These are phyloP conservation scores for Cadophora sp. DNA, from an alignment of 2,329 filamentous ascomycete species.

Conservation along the genomic window DNA sequence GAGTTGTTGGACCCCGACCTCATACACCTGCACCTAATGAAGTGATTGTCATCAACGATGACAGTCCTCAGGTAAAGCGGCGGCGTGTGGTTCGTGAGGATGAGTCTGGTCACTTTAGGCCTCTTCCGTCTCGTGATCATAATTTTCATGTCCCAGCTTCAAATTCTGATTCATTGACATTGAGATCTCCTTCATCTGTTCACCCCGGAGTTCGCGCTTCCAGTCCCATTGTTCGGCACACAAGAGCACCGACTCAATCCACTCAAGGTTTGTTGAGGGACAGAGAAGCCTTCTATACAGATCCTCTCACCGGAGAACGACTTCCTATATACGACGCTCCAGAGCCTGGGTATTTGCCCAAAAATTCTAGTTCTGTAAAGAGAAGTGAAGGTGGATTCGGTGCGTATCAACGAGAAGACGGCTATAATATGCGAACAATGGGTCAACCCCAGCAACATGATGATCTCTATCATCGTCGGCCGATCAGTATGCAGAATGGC, in stretches of 20 bases:
- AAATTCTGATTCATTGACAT: conserved; percentile 37
- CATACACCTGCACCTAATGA: conserved; percentile 37
- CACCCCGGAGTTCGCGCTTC: conserved; percentile 23
- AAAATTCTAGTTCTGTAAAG: conserved; percentile 27
- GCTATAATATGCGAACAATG: conserved; percentile 26
- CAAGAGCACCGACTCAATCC: conserved; percentile 28
- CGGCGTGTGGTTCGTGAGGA: conserved; percentile 41
- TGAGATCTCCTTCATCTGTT: conserved; percentile 34
- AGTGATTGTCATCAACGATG: conserved; percentile 43
- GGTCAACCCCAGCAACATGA: conserved; percentile 25
- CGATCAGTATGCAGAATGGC: conserved; percentile 22
- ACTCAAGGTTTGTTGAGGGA: conserved; percentile 40
- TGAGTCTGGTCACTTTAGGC: conserved; percentile 38
- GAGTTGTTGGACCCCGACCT: conserved; percentile 30
- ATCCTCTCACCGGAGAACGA: conserved; percentile 31
- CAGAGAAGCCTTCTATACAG: conserved; percentile 29
- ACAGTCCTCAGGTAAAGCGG: conserved; percentile 40
- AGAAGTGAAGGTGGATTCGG: conserved; percentile 30
- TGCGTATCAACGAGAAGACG: conserved; percentile 22
- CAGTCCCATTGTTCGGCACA: conserved; percentile 29
- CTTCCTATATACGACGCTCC: conserved; percentile 40
- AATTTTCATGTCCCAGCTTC: conserved; percentile 29
- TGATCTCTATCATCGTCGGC: conserved; percentile 27
- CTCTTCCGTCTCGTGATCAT: conserved; percentile 36
- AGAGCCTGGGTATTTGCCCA: conserved; percentile 29